Percentiles rank a stretch among this genome's conserved stretches.
Conservation (phyloP, 1,284 basidiomycete species). For the Ganoderma multipileum region DNA sequence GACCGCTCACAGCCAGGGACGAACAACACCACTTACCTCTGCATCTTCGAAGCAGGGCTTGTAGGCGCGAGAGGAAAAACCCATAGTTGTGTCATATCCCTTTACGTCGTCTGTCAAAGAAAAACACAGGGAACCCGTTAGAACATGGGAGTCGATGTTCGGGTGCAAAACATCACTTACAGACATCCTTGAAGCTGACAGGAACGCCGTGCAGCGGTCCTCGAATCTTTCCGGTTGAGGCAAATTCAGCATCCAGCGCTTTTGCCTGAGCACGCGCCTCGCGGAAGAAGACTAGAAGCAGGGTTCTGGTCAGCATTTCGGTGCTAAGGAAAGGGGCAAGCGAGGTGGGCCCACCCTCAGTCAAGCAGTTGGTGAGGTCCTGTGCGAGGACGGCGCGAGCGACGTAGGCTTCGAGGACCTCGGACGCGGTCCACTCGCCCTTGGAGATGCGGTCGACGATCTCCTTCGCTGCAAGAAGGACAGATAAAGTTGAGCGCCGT, state of each 20-base stretch:
- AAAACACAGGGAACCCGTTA: slow-evolving; percentile 9
- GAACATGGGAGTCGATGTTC: neutral
- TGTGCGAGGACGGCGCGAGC: slow-evolving; percentile 71
- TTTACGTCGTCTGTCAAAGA: slow-evolving; percentile 53
- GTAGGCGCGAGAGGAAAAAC: slow-evolving; percentile 74
- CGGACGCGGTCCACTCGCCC: slow-evolving; percentile 75
- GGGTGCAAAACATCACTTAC: slow-evolving; percentile 42
- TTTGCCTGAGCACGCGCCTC: slow-evolving; percentile 68
- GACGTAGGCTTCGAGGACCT: slow-evolving; percentile 79
- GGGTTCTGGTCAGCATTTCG: neutral
- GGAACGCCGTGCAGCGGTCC: slow-evolving; percentile 88
- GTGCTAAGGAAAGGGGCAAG: neutral
- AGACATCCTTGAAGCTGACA: slow-evolving; percentile 78
- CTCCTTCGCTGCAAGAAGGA: slow-evolving; percentile 53
- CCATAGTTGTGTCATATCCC: slow-evolving; percentile 75
- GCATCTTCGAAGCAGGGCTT: slow-evolving; percentile 64
- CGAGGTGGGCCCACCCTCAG: slow-evolving; percentile 62
- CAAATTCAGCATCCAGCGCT: slow-evolving; percentile 72
- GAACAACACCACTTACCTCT: slow-evolving; percentile 50
- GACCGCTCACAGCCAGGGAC: neutral
- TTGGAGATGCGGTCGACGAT: slow-evolving; percentile 65
- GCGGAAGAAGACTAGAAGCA: slow-evolving; percentile 68
- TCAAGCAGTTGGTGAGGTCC: slow-evolving; percentile 74
- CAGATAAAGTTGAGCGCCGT: slow-evolving; percentile 9
- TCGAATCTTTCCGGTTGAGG: slow-evolving; percentile 59